Conservation (phyloP, 2,329 filamentous ascomycete species). For the Xylariaceae sp. region DNA sequence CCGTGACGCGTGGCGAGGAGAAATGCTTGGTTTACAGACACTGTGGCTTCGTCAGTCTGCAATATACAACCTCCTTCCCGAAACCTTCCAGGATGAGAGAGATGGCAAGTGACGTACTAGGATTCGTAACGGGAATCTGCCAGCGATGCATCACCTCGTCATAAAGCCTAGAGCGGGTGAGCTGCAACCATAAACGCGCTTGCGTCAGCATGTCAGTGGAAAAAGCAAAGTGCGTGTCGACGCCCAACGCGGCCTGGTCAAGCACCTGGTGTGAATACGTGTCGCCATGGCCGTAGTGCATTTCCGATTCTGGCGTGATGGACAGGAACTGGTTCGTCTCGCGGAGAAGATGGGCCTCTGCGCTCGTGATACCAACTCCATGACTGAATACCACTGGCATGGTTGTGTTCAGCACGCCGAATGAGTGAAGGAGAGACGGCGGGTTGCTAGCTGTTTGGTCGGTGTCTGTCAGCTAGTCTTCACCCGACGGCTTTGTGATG, state of each 20-base stretch:
- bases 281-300: slow-evolving; percentile 53
- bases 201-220: slow-evolving; percentile 47
- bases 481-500: no score
- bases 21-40: slow-evolving; percentile 52
- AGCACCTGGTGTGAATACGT: slow-evolving; percentile 38
- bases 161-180: slow-evolving; percentile 37
- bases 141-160: slow-evolving; percentile 36
- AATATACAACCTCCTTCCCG: background rate
- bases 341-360: slow-evolving; percentile 40
- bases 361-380: slow-evolving; percentile 39
- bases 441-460: slow-evolving; percentile 31
- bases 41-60: background rate
- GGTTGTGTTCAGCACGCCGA: slow-evolving; percentile 38
- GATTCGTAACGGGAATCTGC: slow-evolving; percentile 42
- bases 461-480: background rate
- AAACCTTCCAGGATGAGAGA: no score
- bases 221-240: slow-evolving; percentile 52
- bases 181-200: slow-evolving; percentile 51
- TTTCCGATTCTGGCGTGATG: slow-evolving; percentile 54
- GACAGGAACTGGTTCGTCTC: slow-evolving; percentile 48
- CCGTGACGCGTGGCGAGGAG: slow-evolving; percentile 49
- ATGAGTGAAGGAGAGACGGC: slow-evolving; percentile 35
- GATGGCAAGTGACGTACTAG: slow-evolving; percentile 28
- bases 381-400: slow-evolving; percentile 51
- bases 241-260: slow-evolving; percentile 48